Evolutionary conservation across 495 filamentous ascomycete genomes (phyloP).

Genomic region (Aspergillus baeticus): DNA sequence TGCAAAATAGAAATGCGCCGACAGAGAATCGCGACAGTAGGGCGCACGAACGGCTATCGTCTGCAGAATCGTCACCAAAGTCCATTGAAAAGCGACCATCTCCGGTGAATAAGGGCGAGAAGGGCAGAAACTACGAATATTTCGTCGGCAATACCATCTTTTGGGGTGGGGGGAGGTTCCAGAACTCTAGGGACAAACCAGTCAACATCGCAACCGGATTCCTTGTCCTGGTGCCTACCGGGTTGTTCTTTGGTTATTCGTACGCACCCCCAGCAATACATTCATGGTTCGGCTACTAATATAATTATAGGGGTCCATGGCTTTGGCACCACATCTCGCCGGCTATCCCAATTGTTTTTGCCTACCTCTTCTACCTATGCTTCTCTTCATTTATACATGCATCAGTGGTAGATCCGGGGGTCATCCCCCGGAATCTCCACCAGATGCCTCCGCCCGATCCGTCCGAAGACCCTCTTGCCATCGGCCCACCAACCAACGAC

Average conservation of each 20-base stretch:
- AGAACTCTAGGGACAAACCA: constrained; percentile 87
- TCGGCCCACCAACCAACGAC: constrained; percentile 82
- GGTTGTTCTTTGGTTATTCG: constrained; percentile 84
- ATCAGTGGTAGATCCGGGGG: constrained; percentile 86
- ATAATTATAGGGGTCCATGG: constrained; percentile 65
- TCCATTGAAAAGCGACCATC: constrained; percentile 34
- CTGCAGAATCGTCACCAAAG: constrained; percentile 68
- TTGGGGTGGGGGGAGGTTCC: constrained; percentile 77
- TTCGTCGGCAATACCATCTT: constrained; percentile 91
- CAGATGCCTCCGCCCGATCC: constrained; percentile 54
- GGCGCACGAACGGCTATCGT: constrained; percentile 74
- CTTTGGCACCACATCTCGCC: constrained; percentile 89
- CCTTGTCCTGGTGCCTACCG: constrained; percentile 70
- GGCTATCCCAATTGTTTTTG: constrained; percentile 87
- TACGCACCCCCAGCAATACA: constrained; percentile 32
- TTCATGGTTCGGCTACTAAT: constrained; percentile 5
- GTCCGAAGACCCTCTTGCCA: constrained; percentile 71
- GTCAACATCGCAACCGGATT: constrained; percentile 87
- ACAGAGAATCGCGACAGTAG: constrained; percentile 50
- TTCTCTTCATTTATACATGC: constrained; percentile 93
- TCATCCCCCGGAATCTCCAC: constrained; percentile 82
- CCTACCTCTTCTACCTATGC: constrained; percentile 84
- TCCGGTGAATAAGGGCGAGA: constrained; percentile 23
- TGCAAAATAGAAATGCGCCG: constrained; percentile 49
- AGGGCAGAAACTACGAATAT: constrained; percentile 82